Evolutionary conservation across 352 stramenopile species (phyloP), one percentile per base, ranked within the genome.

Genomic region (Pythium aquatile): DNA sequence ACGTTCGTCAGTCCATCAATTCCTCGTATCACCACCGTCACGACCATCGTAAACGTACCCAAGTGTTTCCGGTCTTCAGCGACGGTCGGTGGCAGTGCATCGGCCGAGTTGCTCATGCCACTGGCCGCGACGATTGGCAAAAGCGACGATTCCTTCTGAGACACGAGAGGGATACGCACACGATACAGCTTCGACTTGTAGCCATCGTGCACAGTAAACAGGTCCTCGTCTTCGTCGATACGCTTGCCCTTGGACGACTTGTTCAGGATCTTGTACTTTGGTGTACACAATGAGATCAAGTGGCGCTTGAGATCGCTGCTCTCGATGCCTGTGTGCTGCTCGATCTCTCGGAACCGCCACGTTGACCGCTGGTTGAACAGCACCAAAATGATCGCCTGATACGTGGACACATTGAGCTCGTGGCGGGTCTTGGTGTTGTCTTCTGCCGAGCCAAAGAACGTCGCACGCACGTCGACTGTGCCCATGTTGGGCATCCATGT

Each of bases 301-400:
- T 99, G 96, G 16, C 96, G 90, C 72, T 95, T 96, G 20, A 97
- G 52, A 62, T 98, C 91, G 39, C 76, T 81, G 13, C 72, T 61
- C 6, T 96, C 85, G 58, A 99, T 98, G 33, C 87, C 72, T 0
- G 95, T 98, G 54, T 80, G 74, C 35, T 95, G 81, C 30, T 85
- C 70, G 42, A 99, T 97, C 11, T 98, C 83, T 20, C 89, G 85
- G 55, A 98, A 93, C 10, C 74, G 66, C 83, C 80, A 93, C 33
- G 73, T 67, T 0, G 88, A 85, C 13, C 78, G 72, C 35, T 90
- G 79, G 73, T 99, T 99, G 81, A 99, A 99, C 7, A 99, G 72
- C 70, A 98, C 88, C 32, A 99, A 79, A 47, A 99, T 98, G 58
- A 97, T 97, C 69, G 98, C 98, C 80, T 99, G 97, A 71, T 99